Evolutionary conservation across 1,284 basidiomycete genomes (phyloP).

Genomic region (Heliocybe sulcata): DNA sequence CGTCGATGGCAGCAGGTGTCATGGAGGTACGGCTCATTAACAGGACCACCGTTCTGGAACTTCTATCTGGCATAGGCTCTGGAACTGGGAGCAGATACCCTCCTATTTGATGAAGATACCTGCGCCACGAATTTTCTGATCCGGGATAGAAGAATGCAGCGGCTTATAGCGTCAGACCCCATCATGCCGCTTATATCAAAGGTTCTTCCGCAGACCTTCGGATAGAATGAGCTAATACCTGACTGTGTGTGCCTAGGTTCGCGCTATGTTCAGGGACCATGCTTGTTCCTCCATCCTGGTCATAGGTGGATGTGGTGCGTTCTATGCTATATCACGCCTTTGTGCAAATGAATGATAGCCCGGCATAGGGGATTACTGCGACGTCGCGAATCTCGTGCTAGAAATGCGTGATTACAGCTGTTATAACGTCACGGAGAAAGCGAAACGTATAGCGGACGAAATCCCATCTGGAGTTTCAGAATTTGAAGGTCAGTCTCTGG

Average conservation of each 20-base stretch:
- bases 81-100: conserved; percentile 13
- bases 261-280: conserved; percentile 13
- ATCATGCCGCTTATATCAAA: conserved; percentile 16
- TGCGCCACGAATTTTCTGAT: conserved; percentile 19
- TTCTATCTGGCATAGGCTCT: conserved; percentile 8
- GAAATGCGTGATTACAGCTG: conserved; percentile 17
- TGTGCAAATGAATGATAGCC: neutral
- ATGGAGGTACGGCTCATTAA: conserved; percentile 9
- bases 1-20: conserved; percentile 17
- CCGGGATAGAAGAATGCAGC: conserved; percentile 16
- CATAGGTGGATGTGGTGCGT: conserved; percentile 17
- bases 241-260: conserved; percentile 7
- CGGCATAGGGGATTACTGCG: conserved; percentile 15
- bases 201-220: neutral
- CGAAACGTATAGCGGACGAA: conserved; percentile 13
- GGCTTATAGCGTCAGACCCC: conserved; percentile 13
- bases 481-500: conserved; percentile 7
- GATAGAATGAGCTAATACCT: no score
- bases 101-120: conserved; percentile 18
- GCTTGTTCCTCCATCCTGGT: conserved; percentile 16
- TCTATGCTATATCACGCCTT: neutral
- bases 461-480: conserved; percentile 14
- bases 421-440: conserved; percentile 12
- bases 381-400: conserved; percentile 17
- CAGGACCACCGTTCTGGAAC: neutral